phyloP scores from a whole-genome alignment of 352 stramenopile species.

The Thraustochytrium striatum region DNA sequence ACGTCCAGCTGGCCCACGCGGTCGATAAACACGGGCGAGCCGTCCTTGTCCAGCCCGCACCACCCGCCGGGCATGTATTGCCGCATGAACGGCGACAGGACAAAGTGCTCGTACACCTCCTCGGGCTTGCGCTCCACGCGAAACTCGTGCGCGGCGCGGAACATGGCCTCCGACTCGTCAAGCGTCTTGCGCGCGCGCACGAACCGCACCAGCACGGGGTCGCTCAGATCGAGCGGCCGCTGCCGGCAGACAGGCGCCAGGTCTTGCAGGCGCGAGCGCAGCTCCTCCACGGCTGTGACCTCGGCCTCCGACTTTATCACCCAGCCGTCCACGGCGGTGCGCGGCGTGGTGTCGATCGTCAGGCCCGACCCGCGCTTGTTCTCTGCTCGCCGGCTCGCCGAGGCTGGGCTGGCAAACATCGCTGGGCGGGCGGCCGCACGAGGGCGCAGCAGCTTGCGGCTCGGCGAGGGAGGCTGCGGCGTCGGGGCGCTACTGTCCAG shows the following conservation, averaged over 20 bases:
- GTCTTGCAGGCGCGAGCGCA: slow-evolving; percentile 20
- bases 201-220: slow-evolving; percentile 42
- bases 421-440: too few relatives aligned
- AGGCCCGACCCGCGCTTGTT: too few relatives aligned
- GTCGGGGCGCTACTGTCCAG: too few relatives aligned
- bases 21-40: slow-evolving; percentile 13
- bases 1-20: slow-evolving; percentile 8
- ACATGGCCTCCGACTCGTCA: slow-evolving; percentile 14
- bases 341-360: too few relatives aligned
- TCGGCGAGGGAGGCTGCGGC: too few relatives aligned
- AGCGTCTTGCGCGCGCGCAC: slow-evolving; percentile 38
- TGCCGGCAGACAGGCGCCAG: not conserved
- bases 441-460: too few relatives aligned
- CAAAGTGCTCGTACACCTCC: not conserved
- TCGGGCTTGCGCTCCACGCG: not conserved
- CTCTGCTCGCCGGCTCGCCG: too few relatives aligned
- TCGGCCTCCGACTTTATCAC: slow-evolving; percentile 31
- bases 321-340: slow-evolving; percentile 22
- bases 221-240: slow-evolving; percentile 17
- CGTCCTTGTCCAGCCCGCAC: not conserved
- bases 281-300: not conserved
- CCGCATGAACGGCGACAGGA: not conserved
- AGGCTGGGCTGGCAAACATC: too few relatives aligned
- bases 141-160: slow-evolving; percentile 31
- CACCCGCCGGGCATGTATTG: not conserved